Base-by-base conservation (phyloP, 177 flowering plant genomes). In the Vitis hybrid region DNA sequence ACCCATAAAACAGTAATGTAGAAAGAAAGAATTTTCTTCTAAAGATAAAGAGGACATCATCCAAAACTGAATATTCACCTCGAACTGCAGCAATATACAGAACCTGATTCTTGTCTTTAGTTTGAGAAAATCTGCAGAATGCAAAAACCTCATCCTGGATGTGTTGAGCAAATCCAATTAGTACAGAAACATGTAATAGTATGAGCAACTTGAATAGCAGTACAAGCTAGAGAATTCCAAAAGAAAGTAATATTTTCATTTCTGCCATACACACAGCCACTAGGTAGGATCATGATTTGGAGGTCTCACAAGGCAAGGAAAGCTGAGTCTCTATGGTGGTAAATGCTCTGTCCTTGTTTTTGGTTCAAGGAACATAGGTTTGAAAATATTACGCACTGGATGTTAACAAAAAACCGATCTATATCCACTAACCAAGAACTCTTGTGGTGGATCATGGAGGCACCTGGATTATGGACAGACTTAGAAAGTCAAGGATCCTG, bases 111-210 rank as follows among this genome's bases (percentile, higher is more conserved):
- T 67, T 53, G 62, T 79, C 81, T 62, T 49, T 69, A 16, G n/a
- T 64, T 50, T 70, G 86, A 67, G 97, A 89, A 81, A 96, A 96
- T 75, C 87, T 87, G 78, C 97, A 89, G 74, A 72, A 88, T 50
- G 87, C 79, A 74, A 96, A 90, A 53, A 79, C 60, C 81, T 93
- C 99, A 80, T 81, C 97, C 99, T 95, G 82, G 53, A 81, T 49
- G 52, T 29, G 7, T 26, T 10, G 55, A 59, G 65, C 26, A 14
- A 60, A 59, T 22, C 20, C 61, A 66, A 12, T 62, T 51, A 62
- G 55, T 26, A 62, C 19, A 16, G 57, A 11, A n/a, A 31, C 49
- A 12, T 9, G 22, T 48, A 16, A 10, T 51, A 52, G 11, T 11
- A 20, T 51, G 49, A 12, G 64, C 29, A 60, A 68, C 20, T 5